These are phyloP conservation scores for Crucibulum laeve DNA, from an alignment of 768 basidiomycete species.

Conservation along the genomic window DNA sequence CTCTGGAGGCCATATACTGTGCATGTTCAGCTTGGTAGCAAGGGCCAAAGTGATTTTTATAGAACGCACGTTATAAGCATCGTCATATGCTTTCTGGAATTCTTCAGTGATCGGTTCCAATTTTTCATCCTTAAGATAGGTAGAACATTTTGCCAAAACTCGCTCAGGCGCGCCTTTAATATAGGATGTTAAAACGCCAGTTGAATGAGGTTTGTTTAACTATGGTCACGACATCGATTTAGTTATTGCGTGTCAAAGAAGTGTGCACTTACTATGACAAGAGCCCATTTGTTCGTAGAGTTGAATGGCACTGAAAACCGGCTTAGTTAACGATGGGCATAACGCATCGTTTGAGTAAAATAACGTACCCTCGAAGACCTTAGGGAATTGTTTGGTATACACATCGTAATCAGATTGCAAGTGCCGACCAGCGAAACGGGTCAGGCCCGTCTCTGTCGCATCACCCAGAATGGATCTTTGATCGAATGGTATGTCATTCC, in stretches of 20 bases:
- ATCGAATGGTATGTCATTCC: conserved; percentile 55
- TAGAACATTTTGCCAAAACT: conserved; percentile 59
- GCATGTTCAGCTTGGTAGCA: conserved; percentile 1
- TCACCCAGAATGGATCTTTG: conserved; percentile 62
- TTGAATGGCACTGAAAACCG: conserved; percentile 55
- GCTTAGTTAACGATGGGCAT: background rate
- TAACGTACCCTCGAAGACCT: conserved; percentile 55
- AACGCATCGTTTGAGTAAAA: background rate
- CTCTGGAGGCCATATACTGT: conserved; percentile 75
- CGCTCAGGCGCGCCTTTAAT: conserved; percentile 73
- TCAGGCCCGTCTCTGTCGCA: conserved; percentile 73
- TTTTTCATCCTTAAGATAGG: conserved; percentile 51
- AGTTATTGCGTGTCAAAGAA: background rate
- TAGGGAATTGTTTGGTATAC: conserved; percentile 44
- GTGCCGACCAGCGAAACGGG: conserved; percentile 59
- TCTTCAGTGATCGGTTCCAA: conserved; percentile 45
- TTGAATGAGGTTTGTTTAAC: conserved; percentile 51
- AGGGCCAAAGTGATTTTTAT: background rate
- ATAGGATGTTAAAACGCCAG: conserved; percentile 47
- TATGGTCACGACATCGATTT: conserved; percentile 16
- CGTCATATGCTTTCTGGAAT: conserved; percentile 51
- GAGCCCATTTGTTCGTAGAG: conserved; percentile 70
- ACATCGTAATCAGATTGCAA: conserved; percentile 48
- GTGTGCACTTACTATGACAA: conserved; percentile 49
- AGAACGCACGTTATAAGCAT: conserved; percentile 52